phyloP scores from a whole-genome alignment of 345 rosid genomes.

The Populus alba region DNA sequence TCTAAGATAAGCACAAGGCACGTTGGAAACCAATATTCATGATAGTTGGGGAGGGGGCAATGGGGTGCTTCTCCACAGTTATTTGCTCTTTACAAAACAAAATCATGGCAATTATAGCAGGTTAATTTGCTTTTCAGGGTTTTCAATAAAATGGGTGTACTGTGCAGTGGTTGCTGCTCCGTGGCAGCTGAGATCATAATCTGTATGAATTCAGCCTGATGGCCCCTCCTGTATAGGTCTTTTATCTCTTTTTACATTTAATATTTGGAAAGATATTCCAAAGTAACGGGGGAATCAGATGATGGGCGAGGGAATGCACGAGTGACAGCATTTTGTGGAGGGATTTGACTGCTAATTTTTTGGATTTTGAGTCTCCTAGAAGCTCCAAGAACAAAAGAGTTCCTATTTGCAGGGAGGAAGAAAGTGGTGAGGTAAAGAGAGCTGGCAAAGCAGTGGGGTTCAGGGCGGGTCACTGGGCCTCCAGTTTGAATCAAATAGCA shows the following conservation, averaged over 20 bases:
- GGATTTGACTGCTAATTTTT: slow-evolving; percentile 2
- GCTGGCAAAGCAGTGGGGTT: background rate
- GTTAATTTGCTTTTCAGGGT: slow-evolving; percentile 1
- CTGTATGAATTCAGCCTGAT: background rate
- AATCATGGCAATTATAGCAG: slow-evolving; percentile 26
- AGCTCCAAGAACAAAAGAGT: slow-evolving; percentile 20
- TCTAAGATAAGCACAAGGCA: slow-evolving; percentile 4
- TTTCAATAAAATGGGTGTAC: background rate
- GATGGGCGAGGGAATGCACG: background rate
- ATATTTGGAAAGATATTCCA: slow-evolving; percentile 4
- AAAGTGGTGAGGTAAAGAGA: background rate
- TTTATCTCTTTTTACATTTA: background rate
- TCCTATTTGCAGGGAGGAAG: background rate
- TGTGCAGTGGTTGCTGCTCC: background rate
- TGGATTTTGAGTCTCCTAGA: slow-evolving; percentile 6
- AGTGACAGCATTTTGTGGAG: background rate
- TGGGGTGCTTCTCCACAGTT: background rate
- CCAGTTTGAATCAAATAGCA: background rate
- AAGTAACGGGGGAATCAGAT: background rate
- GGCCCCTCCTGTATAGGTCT: background rate
- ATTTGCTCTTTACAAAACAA: slow-evolving; percentile 20
- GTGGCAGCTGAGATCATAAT: background rate
- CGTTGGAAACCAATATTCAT: no score
- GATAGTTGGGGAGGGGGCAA: slow-evolving; percentile 15
- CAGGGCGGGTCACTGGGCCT: background rate